Percentiles rank a stretch among this genome's conserved stretches.
Evolutionary conservation across 495 filamentous ascomycete genomes (phyloP).

Genomic region (Penicillium odoratum): DNA sequence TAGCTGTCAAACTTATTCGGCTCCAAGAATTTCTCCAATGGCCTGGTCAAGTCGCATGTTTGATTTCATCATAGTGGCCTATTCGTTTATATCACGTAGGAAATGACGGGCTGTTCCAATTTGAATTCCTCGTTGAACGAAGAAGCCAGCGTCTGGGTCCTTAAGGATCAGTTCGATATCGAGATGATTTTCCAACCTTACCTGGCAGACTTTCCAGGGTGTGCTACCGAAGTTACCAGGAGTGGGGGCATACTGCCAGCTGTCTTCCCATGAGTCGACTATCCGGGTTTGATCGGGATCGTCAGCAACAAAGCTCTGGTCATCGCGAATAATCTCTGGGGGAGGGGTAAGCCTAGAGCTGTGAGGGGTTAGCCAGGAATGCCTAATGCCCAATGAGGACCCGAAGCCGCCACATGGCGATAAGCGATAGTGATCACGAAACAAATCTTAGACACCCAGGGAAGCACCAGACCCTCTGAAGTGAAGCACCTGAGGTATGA

Average conservation of each 20-base stretch:
- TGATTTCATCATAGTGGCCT: too few relatives aligned
- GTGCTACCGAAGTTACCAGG: slow-evolving; percentile 10
- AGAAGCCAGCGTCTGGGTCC: too few relatives aligned
- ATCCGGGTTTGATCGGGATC: slow-evolving; percentile 11
- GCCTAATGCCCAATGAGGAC: slow-evolving; percentile 19
- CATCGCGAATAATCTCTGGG: slow-evolving; percentile 16
- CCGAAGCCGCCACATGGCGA: slow-evolving; percentile 18
- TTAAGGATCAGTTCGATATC: too few relatives aligned
- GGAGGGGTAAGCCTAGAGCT: slow-evolving; percentile 12
- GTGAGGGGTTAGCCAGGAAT: slow-evolving; percentile 20
- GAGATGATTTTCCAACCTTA: too few relatives aligned
- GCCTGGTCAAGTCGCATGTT: too few relatives aligned
- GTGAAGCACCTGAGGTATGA: slow-evolving; percentile 15
- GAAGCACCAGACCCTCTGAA: slow-evolving; percentile 15
- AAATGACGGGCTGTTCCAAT: too few relatives aligned
- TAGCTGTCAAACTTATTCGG: too few relatives aligned
- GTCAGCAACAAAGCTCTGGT: slow-evolving; percentile 17
- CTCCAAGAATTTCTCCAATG: too few relatives aligned
- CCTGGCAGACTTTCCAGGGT: too few relatives aligned
- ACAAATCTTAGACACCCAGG: slow-evolving; percentile 20
- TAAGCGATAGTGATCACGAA: slow-evolving; percentile 16
- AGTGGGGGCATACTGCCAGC: slow-evolving; percentile 12
- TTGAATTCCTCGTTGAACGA: too few relatives aligned
- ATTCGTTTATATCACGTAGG: too few relatives aligned
- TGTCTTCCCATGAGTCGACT: slow-evolving; percentile 12